A percentile compares a stretch with the other conserved stretches of the same genome.
Conservation (phyloP, 2,329 filamentous ascomycete genomes). For the Fusarium subglutinans region DNA sequence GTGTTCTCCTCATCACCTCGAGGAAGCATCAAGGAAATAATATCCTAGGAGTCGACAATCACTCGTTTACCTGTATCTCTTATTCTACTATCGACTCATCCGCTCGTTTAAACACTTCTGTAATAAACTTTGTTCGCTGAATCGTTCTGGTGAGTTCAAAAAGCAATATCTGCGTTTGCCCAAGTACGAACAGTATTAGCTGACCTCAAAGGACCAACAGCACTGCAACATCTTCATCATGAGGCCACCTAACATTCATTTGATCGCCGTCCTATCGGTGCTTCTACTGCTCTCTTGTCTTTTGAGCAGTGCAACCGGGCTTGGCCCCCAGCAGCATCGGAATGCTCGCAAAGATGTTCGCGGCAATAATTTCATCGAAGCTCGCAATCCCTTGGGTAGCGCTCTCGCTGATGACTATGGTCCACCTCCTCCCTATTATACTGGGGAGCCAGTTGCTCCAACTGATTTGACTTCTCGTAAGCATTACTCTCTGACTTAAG, state of each 20-base stretch:
- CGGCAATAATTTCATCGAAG: conserved; percentile 13
- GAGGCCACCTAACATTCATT: conserved; percentile 46
- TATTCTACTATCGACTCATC: not conserved
- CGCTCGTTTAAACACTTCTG: conserved; percentile 9
- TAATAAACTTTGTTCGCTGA: not conserved
- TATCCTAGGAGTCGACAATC: not conserved
- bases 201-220: conserved; percentile 2
- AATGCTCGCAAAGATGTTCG: not conserved
- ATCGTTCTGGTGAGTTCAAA: not conserved
- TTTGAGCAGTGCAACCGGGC: conserved; percentile 8
- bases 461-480: conserved; percentile 20
- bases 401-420: conserved; percentile 31
- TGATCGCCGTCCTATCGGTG: conserved; percentile 45
- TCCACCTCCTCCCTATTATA: conserved; percentile 39
- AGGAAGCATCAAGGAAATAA: conserved; percentile 5
- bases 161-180: not conserved
- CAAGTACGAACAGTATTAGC: not conserved
- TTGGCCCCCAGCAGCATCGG: not conserved
- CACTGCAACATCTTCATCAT: conserved; percentile 44
- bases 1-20: conserved; percentile 4
- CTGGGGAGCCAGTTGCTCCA: not conserved
- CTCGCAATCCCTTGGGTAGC: conserved; percentile 3
- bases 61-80: conserved; percentile 21
- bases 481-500: not conserved
- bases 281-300: conserved; percentile 41